Evolutionary conservation across 768 basidiomycete species (phyloP), one percentile per base, ranked within the genome.

Genomic region (Ramaria sp.): DNA sequence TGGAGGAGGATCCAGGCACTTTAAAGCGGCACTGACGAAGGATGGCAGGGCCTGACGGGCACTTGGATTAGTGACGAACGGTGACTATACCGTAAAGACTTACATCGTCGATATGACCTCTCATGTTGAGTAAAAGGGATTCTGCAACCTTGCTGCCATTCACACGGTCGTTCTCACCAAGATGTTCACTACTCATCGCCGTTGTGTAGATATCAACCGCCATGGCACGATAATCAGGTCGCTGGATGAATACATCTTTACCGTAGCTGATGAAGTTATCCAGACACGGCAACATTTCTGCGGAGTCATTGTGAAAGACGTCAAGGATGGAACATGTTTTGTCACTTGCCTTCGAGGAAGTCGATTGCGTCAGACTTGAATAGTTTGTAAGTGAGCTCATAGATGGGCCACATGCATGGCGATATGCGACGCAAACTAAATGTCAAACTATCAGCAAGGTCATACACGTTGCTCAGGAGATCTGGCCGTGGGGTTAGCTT

Each of bases 191-290:
- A 4, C 76, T 80, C 67, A 92, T 81, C 27, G 84, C 74, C 0
- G 81, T 86, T 38, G 80, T 81, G 67, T 89, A 95, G 62, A 94
- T 88, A 64, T 94, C 90, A 51, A 93, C 71, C 34, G 85, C 70
- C 79, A 88, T 90, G 62, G 81, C 78, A 64, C 81, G 78, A 71
- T 94, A 93, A 62, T 90, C 86, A 0, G 79, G 68, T 49, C 81
- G 83, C 22, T 78, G 66, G 63, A 87, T 83, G 71, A 94, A 83
- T 15, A 82, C 71, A 13, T 91, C 87, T 24, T 79, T 74, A 15
- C 91, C 91, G 65, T 81, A 92, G 13, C 88, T 88, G 53, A 95
- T 75, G 66, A 91, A 89, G 75, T 93, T 94, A 73, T 91, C 88
- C 56, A 95, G 69, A 4, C 86, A 82, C 11, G 89, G 88, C 24